phyloP scores from a whole-genome alignment of 2,329 filamentous ascomycete species.

The Pochonia chlamydosporia region DNA sequence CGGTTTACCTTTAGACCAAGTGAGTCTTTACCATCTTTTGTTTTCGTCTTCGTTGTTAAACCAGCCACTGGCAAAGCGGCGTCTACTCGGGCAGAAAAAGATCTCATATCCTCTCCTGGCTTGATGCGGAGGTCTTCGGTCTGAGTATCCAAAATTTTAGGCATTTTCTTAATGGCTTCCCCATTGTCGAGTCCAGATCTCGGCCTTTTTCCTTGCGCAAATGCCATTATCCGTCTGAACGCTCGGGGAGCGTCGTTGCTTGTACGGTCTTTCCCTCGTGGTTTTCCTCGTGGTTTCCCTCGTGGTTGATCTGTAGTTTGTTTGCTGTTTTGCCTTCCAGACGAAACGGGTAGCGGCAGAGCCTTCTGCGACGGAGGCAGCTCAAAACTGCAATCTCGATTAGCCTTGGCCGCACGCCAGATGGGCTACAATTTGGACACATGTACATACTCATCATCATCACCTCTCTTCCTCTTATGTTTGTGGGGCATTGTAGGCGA shows the following conservation, averaged over 20 bases:
- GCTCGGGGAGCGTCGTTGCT: constrained; percentile 80
- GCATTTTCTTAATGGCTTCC: constrained; percentile 15
- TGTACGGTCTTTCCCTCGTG: constrained; percentile 36
- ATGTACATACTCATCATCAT: constrained; percentile 45
- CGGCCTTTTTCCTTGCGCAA: constrained; percentile 53
- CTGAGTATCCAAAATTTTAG: constrained; percentile 16
- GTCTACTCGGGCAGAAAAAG: constrained; percentile 79
- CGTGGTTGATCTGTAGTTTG: constrained; percentile 29
- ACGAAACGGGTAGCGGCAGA: constrained; percentile 42
- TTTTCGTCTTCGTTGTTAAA: constrained; percentile 54
- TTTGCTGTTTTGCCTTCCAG: constrained; percentile 21
- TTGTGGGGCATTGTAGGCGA: constrained; percentile 69
- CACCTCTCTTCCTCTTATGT: constrained; percentile 62
- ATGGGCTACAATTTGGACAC: neutral
- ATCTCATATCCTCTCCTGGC: constrained; percentile 75
- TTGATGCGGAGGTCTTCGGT: constrained; percentile 60
- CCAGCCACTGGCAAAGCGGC: constrained; percentile 72
- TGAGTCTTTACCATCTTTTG: constrained; percentile 56
- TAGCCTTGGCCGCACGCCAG: constrained; percentile 4
- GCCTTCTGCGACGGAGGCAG: constrained; percentile 44
- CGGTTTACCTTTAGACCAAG: constrained; percentile 60
- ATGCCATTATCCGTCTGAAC: constrained; percentile 80
- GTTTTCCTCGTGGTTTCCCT: constrained; percentile 38
- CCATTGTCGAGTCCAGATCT: constrained; percentile 69
- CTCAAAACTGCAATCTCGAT: constrained; percentile 35